Percentiles rank a stretch among this genome's conserved stretches.
Conservation (phyloP, 768 basidiomycete genomes). For the Russula earlei region DNA sequence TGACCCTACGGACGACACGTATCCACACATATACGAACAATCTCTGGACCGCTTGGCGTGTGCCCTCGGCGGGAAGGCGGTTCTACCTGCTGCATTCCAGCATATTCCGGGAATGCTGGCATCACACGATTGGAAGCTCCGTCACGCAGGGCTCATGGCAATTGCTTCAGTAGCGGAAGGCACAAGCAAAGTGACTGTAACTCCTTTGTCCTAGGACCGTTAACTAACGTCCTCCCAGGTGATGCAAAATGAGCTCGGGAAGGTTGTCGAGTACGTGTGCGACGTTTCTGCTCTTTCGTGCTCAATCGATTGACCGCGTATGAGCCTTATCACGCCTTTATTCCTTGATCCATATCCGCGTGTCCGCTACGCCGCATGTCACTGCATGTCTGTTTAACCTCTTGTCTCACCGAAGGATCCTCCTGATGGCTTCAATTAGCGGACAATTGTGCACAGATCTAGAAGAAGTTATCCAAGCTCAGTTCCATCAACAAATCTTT, state of each 20-base stretch:
- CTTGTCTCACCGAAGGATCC: neutral
- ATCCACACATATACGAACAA: slow-evolving; percentile 75
- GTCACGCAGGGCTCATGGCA: slow-evolving; percentile 82
- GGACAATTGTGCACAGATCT: slow-evolving; percentile 87
- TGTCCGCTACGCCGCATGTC: slow-evolving; percentile 69
- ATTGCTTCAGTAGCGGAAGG: slow-evolving; percentile 83
- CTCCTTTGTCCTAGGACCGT: neutral
- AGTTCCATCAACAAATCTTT: slow-evolving; percentile 60
- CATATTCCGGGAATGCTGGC: slow-evolving; percentile 76
- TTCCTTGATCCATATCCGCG: slow-evolving; percentile 72
- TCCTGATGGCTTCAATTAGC: slow-evolving; percentile 30
- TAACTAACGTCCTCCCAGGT: slow-evolving; percentile 32
- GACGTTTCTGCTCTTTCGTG: neutral
- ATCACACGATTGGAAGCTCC: slow-evolving; percentile 73
- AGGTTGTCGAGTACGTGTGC: slow-evolving; percentile 63
- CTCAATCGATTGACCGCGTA: neutral
- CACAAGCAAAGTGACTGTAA: slow-evolving; percentile 47
- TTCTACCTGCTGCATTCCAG: slow-evolving; percentile 74
- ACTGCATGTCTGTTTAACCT: slow-evolving; percentile 54
- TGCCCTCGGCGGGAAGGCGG: slow-evolving; percentile 64
- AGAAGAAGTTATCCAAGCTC: slow-evolving; percentile 71
- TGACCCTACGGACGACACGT: slow-evolving; percentile 51
- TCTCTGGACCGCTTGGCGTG: slow-evolving; percentile 73
- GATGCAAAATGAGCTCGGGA: slow-evolving; percentile 73
- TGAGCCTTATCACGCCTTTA: slow-evolving; percentile 65